Conservation (phyloP, 768 basidiomycete species). For the Brasilioporus rufonigricans region DNA sequence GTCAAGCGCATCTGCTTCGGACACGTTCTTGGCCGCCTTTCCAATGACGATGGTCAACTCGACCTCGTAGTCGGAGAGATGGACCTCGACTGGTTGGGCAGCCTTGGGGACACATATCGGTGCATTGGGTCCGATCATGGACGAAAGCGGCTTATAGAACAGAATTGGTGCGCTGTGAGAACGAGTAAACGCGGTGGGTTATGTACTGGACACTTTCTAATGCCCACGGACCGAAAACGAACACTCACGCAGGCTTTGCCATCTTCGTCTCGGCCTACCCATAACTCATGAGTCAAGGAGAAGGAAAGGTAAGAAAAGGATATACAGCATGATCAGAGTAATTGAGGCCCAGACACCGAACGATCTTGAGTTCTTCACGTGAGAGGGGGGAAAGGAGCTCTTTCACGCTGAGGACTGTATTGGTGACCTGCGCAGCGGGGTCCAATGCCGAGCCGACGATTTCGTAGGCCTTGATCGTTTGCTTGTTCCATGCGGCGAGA, state of each 20-base stretch:
- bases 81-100: slow-evolving; percentile 67
- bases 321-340: slow-evolving; percentile 81
- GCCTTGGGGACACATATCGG: slow-evolving; percentile 62
- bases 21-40: slow-evolving; percentile 75
- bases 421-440: slow-evolving; percentile 60
- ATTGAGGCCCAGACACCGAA: slow-evolving; percentile 78
- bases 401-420: slow-evolving; percentile 65
- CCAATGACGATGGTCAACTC: slow-evolving; percentile 83
- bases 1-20: slow-evolving; percentile 76
- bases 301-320: slow-evolving; percentile 3
- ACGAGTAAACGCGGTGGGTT: neutral
- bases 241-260: slow-evolving; percentile 56
- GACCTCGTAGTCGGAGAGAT: slow-evolving; percentile 80
- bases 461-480: slow-evolving; percentile 64
- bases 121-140: slow-evolving; percentile 69
- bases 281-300: neutral
- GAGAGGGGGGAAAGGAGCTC: slow-evolving; percentile 68
- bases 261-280: slow-evolving; percentile 66
- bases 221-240: neutral
- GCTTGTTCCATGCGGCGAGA: slow-evolving; percentile 48
- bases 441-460: slow-evolving; percentile 71
- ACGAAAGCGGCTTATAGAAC: slow-evolving; percentile 74
- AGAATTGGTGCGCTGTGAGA: slow-evolving; percentile 59
- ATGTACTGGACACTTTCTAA: neutral
- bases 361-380: slow-evolving; percentile 61